Evolutionary conservation across 192 early-diverging fungal genomes (phyloP).

Genomic region (Diversispora epigaea): DNA sequence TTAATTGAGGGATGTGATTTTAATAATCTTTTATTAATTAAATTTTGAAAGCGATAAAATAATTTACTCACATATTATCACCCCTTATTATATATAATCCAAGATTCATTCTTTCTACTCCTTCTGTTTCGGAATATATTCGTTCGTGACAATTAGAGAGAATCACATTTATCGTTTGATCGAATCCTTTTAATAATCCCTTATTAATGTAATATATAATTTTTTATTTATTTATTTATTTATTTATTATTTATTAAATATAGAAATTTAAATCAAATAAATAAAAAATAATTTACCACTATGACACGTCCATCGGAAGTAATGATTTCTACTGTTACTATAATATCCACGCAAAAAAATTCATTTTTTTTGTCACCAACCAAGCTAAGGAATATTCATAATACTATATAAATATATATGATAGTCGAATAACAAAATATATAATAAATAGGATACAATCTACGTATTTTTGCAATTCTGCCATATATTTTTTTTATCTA

Average conservation of each 20-base stretch:
- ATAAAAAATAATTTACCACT: slow-evolving; percentile 33
- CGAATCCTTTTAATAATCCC: slow-evolving; percentile 57
- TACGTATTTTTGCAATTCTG: slow-evolving; percentile 33
- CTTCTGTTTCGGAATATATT: slow-evolving; percentile 48
- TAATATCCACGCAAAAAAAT: background rate
- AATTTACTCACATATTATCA: slow-evolving; percentile 52
- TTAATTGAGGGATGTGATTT: background rate
- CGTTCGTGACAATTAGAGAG: slow-evolving; percentile 52
- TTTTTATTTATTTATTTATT: background rate
- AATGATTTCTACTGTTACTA: slow-evolving; percentile 34
- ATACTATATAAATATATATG: background rate
- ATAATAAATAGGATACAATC: slow-evolving; percentile 30
- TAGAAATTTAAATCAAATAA: background rate
- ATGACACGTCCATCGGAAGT: slow-evolving; percentile 47
- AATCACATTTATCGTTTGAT: slow-evolving; percentile 57
- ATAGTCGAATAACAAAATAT: background rate
- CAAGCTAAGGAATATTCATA: background rate
- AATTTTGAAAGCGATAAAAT: background rate
- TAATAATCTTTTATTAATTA: background rate
- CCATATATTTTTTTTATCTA: background rate
- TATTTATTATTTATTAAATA: background rate
- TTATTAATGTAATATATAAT: slow-evolving; percentile 25
- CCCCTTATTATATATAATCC: slow-evolving; percentile 59
- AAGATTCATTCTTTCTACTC: slow-evolving; percentile 47
- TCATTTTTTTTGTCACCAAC: background rate